Evolutionary conservation across 108 stramenopile genomes (phyloP), one percentile per base, ranked within the genome.

Genomic region (Thalassiosira profunda): DNA sequence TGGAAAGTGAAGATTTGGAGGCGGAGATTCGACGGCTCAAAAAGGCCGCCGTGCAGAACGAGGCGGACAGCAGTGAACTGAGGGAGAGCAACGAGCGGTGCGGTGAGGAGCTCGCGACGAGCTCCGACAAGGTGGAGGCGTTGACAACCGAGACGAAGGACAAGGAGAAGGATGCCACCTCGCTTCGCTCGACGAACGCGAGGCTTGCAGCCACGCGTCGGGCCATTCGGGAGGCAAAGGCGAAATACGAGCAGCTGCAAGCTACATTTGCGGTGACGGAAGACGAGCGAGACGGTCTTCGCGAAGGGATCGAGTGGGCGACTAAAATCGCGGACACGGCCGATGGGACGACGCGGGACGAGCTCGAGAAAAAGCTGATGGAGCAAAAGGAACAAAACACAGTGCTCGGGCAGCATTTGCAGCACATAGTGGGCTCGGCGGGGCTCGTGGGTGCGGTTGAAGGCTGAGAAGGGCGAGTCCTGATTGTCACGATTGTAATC

Each of bases 1-100:
- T 70, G 2, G 63, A 78, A n/a, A 70, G 70, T 11, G 76, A 78
- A 70, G 58, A 70, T 15, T 51, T 78, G 23, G 63, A 64, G 10
- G 54, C 62, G 18, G 63, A 78, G 25, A 70, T 78, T 37, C 62
- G 63, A 47, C 45, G 51, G 51, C 69, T 78, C 41, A 70, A 70
- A 31, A 70, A 70, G 47, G 57, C 63, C 43, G 76, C 68, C 11
- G 18, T 60, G 5, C 38, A 70, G 23, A 33, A 78, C 57, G 38
- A 40, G 26, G 33, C 52, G 30, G 38, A 47, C 33, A 78, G 43
- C 35, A 40, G 46, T 23, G 36, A 58, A 3, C 28, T 78, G 42
- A 63, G 38, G 59, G 37, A 26, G 7, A 57, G 63, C 40, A 78
- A 78, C 40, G 31, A 30, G 29, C 20, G 36, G 10, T 25, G 55